phyloP scores from a whole-genome alignment of 2,329 filamentous ascomycete genomes.

The Verticillium longisporum region DNA sequence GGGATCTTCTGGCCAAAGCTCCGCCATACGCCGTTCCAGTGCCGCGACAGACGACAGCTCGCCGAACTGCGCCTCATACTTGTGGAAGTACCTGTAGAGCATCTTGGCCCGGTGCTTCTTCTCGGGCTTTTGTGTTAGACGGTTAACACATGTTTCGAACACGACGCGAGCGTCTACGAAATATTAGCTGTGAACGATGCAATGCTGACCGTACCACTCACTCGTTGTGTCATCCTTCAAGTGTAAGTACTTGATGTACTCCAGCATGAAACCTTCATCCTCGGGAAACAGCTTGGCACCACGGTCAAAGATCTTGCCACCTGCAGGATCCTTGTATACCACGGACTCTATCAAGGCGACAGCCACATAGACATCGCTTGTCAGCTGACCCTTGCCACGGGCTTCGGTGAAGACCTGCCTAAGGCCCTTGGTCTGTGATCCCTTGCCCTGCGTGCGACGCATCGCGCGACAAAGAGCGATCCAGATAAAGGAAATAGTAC shows the following conservation, averaged over 20 bases:
- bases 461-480: conserved; percentile 91
- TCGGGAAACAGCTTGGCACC: conserved; percentile 90
- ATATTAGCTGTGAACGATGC: conserved; percentile 10
- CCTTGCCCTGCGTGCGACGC: conserved; percentile 87
- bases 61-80: conserved; percentile 90
- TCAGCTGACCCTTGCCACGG: conserved; percentile 76
- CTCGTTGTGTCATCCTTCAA: conserved; percentile 89
- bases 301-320: conserved; percentile 92
- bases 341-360: conserved; percentile 90
- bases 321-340: conserved; percentile 89
- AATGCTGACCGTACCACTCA: conserved; percentile 41
- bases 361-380: conserved; percentile 91
- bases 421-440: conserved; percentile 58
- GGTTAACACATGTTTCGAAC: conserved; percentile 88
- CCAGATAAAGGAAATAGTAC: conserved; percentile 89
- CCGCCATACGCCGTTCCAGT: conserved; percentile 85
- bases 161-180: conserved; percentile 79
- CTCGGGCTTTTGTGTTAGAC: conserved; percentile 71
- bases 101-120: conserved; percentile 69
- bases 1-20: conserved; percentile 86
- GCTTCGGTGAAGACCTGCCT: conserved; percentile 87
- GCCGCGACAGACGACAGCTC: conserved; percentile 87
- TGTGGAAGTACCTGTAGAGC: conserved; percentile 87
- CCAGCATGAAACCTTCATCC: conserved; percentile 86
- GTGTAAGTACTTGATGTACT: conserved; percentile 93